Evolutionary conservation across 305 asterid species (phyloP), one percentile per base, ranked within the genome.

Genomic region (Ajuga reptans): DNA sequence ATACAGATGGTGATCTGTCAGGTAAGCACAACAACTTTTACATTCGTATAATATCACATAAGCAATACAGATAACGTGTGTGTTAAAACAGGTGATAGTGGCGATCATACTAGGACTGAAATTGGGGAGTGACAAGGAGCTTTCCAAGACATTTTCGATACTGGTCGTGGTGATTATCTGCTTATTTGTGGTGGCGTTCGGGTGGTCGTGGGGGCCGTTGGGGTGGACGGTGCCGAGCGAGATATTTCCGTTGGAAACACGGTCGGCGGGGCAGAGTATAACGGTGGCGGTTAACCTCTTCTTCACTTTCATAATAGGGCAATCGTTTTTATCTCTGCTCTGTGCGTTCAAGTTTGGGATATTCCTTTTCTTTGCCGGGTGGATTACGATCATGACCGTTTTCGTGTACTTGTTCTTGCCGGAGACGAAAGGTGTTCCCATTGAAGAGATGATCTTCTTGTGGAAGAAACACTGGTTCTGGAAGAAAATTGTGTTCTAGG

Each of bases 181-280:
- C 80, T 82, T 91, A 50, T 91, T 93, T 33, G 97, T 93, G 7
- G 71, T 75, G 21, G 97, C 96, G 1, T 93, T 90, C 72, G 99
- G 97, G 70, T 89, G 95, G 89, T 93, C 99, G 11, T 93, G 97
- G 99, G 99, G 99, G 1, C 95, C 95, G 0, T 79, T 93, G 11
- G 96, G 99, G 1, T 93, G 99, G 99, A 90, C 97, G 1, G 90
- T 93, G 29, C 99, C 99, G n/a, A 93, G 99, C n/a, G 99, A 93
- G 84, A 90, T 93, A 54, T 93, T 93, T 80, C 90, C 99, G 0
- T 31, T 93, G 53, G 99, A 93, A 69, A 90, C 84, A 1, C 71
- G 99, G 33, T 93, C 99, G 7, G 97, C 99, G 0, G 99, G 99
- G 14, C 99, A 93, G 81, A 93, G 99, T 79, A 86, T 93, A 5